Evolutionary conservation across 2,329 filamentous ascomycete genomes (phyloP).

Genomic region (Huntiella abstrusa): DNA sequence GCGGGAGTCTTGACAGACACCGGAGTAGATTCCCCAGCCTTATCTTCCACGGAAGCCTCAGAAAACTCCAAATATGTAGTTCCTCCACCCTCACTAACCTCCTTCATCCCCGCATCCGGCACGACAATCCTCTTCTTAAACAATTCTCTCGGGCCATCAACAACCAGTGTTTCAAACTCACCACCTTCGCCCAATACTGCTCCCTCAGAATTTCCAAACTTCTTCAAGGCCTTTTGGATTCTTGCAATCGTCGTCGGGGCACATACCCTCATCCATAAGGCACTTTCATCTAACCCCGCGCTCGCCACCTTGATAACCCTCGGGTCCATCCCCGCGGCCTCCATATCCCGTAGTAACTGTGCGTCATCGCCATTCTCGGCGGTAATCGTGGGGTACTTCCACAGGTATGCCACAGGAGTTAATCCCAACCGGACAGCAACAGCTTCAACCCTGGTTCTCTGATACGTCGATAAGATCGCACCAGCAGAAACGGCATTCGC

Average conservation of each 20-base stretch:
- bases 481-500: conserved; percentile 79
- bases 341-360: conserved; percentile 66
- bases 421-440: conserved; percentile 73
- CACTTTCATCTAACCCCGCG: conserved; percentile 62
- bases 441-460: conserved; percentile 87
- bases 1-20: conserved; percentile 34
- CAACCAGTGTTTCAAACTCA: conserved; percentile 83
- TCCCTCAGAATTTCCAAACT: conserved; percentile 47
- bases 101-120: conserved; percentile 28
- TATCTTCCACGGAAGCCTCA: conserved; percentile 33
- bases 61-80: conserved; percentile 51
- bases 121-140: conserved; percentile 57
- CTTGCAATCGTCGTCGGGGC: conserved; percentile 28
- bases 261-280: conserved; percentile 67
- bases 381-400: conserved; percentile 71
- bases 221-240: conserved; percentile 34
- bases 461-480: conserved; percentile 87
- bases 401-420: conserved; percentile 67
- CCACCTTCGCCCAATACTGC: conserved; percentile 80
- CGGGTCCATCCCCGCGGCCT: conserved; percentile 57
- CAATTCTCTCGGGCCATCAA: conserved; percentile 55
- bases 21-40: conserved; percentile 14
- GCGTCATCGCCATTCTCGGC: conserved; percentile 25
- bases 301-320: conserved; percentile 89
- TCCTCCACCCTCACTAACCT: conserved; percentile 54